Percentiles rank a stretch among this genome's conserved stretches.
Evolutionary conservation across 2,329 filamentous ascomycete genomes (phyloP).

Genomic region (Ambrosiella cleistominuta): DNA sequence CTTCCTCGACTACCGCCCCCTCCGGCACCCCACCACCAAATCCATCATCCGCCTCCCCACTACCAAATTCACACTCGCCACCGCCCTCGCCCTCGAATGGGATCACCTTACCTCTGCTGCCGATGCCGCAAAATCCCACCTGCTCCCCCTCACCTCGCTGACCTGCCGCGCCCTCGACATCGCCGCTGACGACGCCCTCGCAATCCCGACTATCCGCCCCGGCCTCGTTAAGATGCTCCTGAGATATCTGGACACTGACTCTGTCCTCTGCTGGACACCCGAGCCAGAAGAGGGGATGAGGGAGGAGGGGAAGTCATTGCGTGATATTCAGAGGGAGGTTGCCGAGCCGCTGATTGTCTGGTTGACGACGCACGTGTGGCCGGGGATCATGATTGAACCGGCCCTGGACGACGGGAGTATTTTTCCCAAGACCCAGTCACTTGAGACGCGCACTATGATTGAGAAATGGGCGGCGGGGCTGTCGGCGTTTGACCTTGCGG

Average conservation of each 20-base stretch:
- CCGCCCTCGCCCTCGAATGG: slow-evolving; percentile 84
- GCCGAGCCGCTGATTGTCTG: slow-evolving; percentile 55
- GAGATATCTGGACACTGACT: slow-evolving; percentile 83
- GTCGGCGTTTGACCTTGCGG: slow-evolving; percentile 65
- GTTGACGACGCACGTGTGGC: slow-evolving; percentile 61
- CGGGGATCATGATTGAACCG: slow-evolving; percentile 58
- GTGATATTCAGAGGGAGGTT: slow-evolving; percentile 52
- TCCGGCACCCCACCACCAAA: slow-evolving; percentile 62
- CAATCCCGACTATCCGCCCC: slow-evolving; percentile 37
- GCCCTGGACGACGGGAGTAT: slow-evolving; percentile 68
- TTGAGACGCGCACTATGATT: slow-evolving; percentile 60
- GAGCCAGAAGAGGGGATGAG: slow-evolving; percentile 31
- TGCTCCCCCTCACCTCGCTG: slow-evolving; percentile 79
- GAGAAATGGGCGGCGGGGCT: slow-evolving; percentile 59
- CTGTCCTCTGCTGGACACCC: slow-evolving; percentile 72
- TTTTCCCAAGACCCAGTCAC: slow-evolving; percentile 53
- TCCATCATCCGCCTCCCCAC: slow-evolving; percentile 52
- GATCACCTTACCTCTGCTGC: slow-evolving; percentile 65
- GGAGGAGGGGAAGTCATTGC: slow-evolving; percentile 30
- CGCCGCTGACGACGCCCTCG: slow-evolving; percentile 39
- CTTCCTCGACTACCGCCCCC: slow-evolving; percentile 58
- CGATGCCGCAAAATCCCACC: slow-evolving; percentile 69
- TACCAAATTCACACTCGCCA: slow-evolving; percentile 64
- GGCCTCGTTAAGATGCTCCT: slow-evolving; percentile 52
- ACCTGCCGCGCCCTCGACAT: slow-evolving; percentile 73